Evolutionary conservation across 2,329 filamentous ascomycete species (phyloP), one percentile per base, ranked within the genome.

Genomic region (Fusarium ambrosium): DNA sequence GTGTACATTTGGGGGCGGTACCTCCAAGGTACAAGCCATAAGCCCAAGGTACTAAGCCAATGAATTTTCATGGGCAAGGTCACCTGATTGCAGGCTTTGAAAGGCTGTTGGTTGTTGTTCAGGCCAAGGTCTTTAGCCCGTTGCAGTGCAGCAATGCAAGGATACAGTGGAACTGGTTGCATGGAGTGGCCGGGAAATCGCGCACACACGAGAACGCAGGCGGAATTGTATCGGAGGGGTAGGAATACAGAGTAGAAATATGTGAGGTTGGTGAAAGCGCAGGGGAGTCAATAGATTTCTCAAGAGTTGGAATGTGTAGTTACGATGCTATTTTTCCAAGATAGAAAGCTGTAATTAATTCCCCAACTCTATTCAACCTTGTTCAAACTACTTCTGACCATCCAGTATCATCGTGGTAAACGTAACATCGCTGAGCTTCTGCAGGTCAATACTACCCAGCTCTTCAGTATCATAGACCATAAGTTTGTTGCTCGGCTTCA

Each of bases 371-470:
- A 6, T 14, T 32, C 6, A 2, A 8, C 16, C 39, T 18, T n/a
- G 16, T 8, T 20, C 5, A 22, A 20, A 6, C 41, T 32, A 29
- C 14, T 66, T 66, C 41, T 53, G 56, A n/a, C 27, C 64, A 14
- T 66, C 56, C 1, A 37, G 5, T n/a, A 66, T 62, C 37, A 66
- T 41, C 20, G 43, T 66, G n/a, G 20, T 66, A 34, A 10, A 70
- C 20, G 61, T 70, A 24, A 32, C 62, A 11, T 39, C 48, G 20
- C 60, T 43, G n/a, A 59, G 41, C 51, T 65, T 53, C n/a, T 69
- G 36, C 16, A 69, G 22, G 16, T 61, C 66, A 6, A 62, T n/a
- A 8, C 39, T 55, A 6, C 43, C 64, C 41, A 66, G 24, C 32
- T 62, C 56, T 18, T 62, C 43, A 13, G 29, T 5, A 14, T 51